Base-by-base conservation (phyloP, 2,329 filamentous ascomycete genomes). In the Paraconiothyrium sp. region DNA sequence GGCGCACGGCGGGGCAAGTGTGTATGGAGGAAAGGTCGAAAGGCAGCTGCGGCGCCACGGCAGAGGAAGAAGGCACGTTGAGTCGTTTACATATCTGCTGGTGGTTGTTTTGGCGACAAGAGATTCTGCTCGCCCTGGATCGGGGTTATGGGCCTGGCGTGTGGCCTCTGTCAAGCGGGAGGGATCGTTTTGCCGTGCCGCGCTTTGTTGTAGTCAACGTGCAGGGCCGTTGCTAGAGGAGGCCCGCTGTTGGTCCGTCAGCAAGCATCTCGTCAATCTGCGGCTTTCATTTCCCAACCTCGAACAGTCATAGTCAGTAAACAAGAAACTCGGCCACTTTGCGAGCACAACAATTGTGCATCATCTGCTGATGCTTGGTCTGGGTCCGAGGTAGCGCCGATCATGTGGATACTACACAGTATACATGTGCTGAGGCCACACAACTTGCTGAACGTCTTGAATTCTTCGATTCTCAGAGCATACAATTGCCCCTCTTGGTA, bases 191-290 rank as follows among this genome's bases (percentile, higher is more conserved):
- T 55, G 47, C 39, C 46, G 37, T 43, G 34, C 50, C 50, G 61
- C 54, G 57, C 20, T 47, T 63, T 60, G 54, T 65, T 63, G 64
- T 67, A 56, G 63, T 69, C 50, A 59, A 32, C 44, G 58, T 34
- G 47, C 63, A 61, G 60, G 63, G 57, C 57, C 54, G 43, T 34
- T 63, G 61, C 55, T 44, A 54, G 44, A 50, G 58, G 52, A 46
- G 44, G 46, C 49, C 60, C 64, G 34, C 14, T 9, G 49, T 39
- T 39, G 49, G 59, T 65, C 71, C 68, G 56, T 43, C 54, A 67
- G 50, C 59, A 41, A 52, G 49, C 52, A 52, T 52, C 48, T 65
- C 61, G 63, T 71, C 58, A n/a, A 20, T 44, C 22, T 55, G 16
- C 39, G 52, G 52, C 39, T 44, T 32, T 46, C 22, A 39, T 52